These are phyloP conservation scores for Somion occarium DNA, from an alignment of 1,284 basidiomycete species.

Conservation along the genomic window DNA sequence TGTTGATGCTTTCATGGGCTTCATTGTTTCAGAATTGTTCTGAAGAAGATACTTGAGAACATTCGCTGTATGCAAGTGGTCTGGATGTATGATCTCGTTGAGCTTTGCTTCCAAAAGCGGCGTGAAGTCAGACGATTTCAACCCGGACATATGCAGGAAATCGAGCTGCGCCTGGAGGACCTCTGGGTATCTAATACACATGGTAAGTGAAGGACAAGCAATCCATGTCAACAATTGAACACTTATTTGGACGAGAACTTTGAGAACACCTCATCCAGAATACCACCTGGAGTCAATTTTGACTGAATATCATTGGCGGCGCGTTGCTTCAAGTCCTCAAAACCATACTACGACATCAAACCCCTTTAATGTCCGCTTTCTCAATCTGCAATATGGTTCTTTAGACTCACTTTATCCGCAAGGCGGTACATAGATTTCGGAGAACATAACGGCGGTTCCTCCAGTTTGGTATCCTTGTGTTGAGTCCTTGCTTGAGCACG, in stretches of 20 bases:
- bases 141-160: not conserved
- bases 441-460: constrained; percentile 7
- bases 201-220: not conserved
- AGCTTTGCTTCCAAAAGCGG: constrained; percentile 3
- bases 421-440: constrained; percentile 16
- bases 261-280: constrained; percentile 14
- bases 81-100: not conserved
- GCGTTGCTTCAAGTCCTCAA: constrained; percentile 8
- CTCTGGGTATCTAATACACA: constrained; percentile 4
- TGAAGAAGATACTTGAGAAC: constrained; percentile 1
- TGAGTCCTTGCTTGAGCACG: not conserved
- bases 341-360: constrained; percentile 10
- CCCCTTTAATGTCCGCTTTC: not conserved
- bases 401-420: constrained; percentile 11
- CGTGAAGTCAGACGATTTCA: not conserved
- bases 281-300: constrained; percentile 1
- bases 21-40: too few species aligned
- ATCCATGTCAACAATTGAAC: not conserved
- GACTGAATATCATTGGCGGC: constrained; percentile 8
- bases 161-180: constrained; percentile 7
- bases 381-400: not conserved
- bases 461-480: constrained; percentile 1
- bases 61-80: not conserved
- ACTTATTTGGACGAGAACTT: constrained; percentile 13
- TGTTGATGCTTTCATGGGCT: too few species aligned